Evolutionary conservation across 2,329 filamentous ascomycete species (phyloP), one percentile per base, ranked within the genome.

Genomic region (Neophaeococcomyces aloes): DNA sequence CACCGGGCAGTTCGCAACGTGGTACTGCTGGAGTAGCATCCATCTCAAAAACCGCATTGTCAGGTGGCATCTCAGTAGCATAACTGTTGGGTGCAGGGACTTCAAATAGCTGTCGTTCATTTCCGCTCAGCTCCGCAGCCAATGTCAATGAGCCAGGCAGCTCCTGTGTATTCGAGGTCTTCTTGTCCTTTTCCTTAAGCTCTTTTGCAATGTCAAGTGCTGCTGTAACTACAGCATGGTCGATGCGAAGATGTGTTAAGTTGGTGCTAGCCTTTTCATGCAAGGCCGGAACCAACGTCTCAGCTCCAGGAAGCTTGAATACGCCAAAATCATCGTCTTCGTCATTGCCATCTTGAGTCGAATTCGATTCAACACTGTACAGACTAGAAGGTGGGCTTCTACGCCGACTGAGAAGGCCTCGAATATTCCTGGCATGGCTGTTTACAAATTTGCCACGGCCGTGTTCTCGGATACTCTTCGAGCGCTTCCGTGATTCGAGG

Each of bases 181-280:
- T 15, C 66, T 62, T 38, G 56, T 62, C 5, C 48, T 23, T 44
- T 27, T 38, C 41, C 21, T 29, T 32, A 21, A 32, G 36, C n/a
- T 39, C 29, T 14, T 25, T 36, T 7, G 38, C 4, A 5, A 21
- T 41, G 0, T 61, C 61, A 1, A 60, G 52, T 38, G 70, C 64
- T 46, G 70, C 61, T 0, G 73, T 78, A 29, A 76, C 57, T 13
- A 79, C 54, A 23, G 66, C 61, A 59, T 78, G 73, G 45, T 78
- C 71, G 19, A 75, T 63, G 31, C 75, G 65, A 8, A 79, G 55
- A 53, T 75, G 76, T 2, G 65, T 71, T 51, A 79, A 45, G 19
- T 62, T 67, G 1, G 69, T 61, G 6, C 65, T 63, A 7, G 69
- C 71, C 47, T 61, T 60, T 15, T 66, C 62, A 6, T 64, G 65